These are phyloP conservation scores for Penicillium flavigenum DNA, from an alignment of 495 filamentous ascomycete genomes.

Conservation along the genomic window DNA sequence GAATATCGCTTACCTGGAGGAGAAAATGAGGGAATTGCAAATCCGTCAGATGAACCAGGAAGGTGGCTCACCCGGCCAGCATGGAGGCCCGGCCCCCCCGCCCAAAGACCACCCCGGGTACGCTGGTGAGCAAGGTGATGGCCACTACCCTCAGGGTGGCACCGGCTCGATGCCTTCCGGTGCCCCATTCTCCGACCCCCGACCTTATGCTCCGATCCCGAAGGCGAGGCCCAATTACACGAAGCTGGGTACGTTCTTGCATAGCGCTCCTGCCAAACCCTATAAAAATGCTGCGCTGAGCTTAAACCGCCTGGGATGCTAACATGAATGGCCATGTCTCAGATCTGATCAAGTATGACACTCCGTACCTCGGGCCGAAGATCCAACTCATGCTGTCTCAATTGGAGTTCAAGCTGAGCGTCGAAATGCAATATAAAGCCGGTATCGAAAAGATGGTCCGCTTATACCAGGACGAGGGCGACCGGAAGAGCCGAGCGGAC, in stretches of 20 bases:
- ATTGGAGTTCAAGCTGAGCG: conserved; percentile 97
- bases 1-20: conserved; percentile 93
- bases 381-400: conserved; percentile 99
- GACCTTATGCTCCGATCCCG: conserved; percentile 65
- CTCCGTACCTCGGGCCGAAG: conserved; percentile 88
- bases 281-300: conserved; percentile 6
- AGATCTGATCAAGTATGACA: conserved; percentile 99
- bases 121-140: conserved; percentile 44
- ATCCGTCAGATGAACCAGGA: conserved; percentile 68
- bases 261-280: background rate
- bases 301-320: conserved; percentile 18
- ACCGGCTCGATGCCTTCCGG: conserved; percentile 77
- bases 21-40: conserved; percentile 83
- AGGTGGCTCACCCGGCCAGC: conserved; percentile 43
- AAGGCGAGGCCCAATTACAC: conserved; percentile 86
- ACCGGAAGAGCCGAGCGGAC: conserved; percentile 90
- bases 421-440: conserved; percentile 98
- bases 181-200: conserved; percentile 74
- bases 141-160: conserved; percentile 56
- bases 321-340: conserved; percentile 14
- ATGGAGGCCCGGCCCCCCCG: conserved; percentile 55
- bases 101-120: conserved; percentile 62
- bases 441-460: conserved; percentile 99
- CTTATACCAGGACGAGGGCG: conserved; percentile 96
- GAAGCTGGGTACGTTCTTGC: conserved; percentile 74